phyloP scores from a whole-genome alignment of 2,329 filamentous ascomycete genomes.

The Magnaporthiopsis incrustans region DNA sequence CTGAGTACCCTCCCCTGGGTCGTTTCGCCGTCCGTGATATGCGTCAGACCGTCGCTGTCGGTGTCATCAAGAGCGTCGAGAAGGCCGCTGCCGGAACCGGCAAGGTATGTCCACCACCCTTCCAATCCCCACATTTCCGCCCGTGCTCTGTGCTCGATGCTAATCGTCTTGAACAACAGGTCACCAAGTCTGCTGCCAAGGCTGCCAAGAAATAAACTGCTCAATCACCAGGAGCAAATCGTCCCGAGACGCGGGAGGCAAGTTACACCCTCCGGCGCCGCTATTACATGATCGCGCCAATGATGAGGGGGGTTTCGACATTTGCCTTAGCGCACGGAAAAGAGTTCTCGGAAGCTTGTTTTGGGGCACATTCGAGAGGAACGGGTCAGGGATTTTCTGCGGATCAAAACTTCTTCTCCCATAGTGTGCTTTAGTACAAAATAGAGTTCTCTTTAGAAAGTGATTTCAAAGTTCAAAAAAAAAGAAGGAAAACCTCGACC shows the following conservation, averaged over 20 bases:
- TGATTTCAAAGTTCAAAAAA: constrained; percentile 13
- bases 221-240: constrained; percentile 11
- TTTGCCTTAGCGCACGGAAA: constrained; percentile 8
- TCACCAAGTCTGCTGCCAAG: constrained; percentile 67
- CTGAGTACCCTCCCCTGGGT: constrained; percentile 97
- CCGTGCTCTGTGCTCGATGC: not conserved
- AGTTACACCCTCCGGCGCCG: constrained; percentile 8
- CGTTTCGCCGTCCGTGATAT: constrained; percentile 99
- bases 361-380: constrained; percentile 22
- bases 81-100: constrained; percentile 49
- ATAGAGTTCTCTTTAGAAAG: constrained; percentile 25
- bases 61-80: constrained; percentile 86
- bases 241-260: constrained; percentile 15
- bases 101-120: constrained; percentile 40
- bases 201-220: constrained; percentile 62
- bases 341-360: constrained; percentile 21
- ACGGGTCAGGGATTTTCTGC: constrained; percentile 23
- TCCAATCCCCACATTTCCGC: constrained; percentile 12
- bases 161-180: constrained; percentile 19
- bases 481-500: not conserved
- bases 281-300: constrained; percentile 14
- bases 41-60: constrained; percentile 82
- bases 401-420: constrained; percentile 22
- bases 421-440: constrained; percentile 23
- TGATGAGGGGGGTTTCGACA: constrained; percentile 16